Percentiles rank a stretch among this genome's conserved stretches.
phyloP scores from a whole-genome alignment of 2,329 filamentous ascomycete genomes.

The Exophiala lecanii-corni region DNA sequence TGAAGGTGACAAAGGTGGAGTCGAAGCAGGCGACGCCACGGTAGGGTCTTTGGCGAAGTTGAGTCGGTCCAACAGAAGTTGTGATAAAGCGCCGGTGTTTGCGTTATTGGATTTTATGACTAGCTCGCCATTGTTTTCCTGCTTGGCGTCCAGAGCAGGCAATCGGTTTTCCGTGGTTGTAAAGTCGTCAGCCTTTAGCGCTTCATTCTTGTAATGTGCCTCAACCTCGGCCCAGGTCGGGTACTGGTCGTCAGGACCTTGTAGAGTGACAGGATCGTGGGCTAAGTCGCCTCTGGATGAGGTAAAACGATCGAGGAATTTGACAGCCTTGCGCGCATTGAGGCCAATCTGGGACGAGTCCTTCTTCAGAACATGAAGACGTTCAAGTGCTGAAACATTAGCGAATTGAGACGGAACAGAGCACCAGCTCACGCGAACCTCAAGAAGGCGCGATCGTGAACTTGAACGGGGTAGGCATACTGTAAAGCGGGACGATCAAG shows the following conservation, averaged over 20 bases:
- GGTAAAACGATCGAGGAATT: slow-evolving; percentile 48
- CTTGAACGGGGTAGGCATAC: slow-evolving; percentile 35
- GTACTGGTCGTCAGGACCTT: slow-evolving; percentile 48
- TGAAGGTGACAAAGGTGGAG: slow-evolving; percentile 38
- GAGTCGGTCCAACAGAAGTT: slow-evolving; percentile 44
- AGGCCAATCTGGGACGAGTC: slow-evolving; percentile 44
- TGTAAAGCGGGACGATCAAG: slow-evolving; percentile 49
- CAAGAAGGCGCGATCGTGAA: no score
- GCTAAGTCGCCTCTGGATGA: slow-evolving; percentile 42
- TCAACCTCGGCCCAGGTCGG: slow-evolving; percentile 44
- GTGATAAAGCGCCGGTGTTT: slow-evolving; percentile 37
- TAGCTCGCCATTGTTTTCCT: slow-evolving; percentile 16
- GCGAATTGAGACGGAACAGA: slow-evolving; percentile 3
- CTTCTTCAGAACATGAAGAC: slow-evolving; percentile 42
- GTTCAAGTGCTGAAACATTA: slow-evolving; percentile 39
- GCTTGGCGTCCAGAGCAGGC: slow-evolving; percentile 8
- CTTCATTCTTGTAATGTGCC: slow-evolving; percentile 39
- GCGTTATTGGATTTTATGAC: slow-evolving; percentile 20
- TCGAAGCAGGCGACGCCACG: slow-evolving; percentile 37
- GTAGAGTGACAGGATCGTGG: slow-evolving; percentile 41
- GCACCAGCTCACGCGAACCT: no score
- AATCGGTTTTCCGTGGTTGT: slow-evolving; percentile 9
- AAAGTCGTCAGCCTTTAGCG: slow-evolving; percentile 25
- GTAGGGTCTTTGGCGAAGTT: slow-evolving; percentile 43
- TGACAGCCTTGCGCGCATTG: slow-evolving; percentile 49